phyloP scores from a whole-genome alignment of 139 green algal genomes.

The Helicosporidium sp. region DNA sequence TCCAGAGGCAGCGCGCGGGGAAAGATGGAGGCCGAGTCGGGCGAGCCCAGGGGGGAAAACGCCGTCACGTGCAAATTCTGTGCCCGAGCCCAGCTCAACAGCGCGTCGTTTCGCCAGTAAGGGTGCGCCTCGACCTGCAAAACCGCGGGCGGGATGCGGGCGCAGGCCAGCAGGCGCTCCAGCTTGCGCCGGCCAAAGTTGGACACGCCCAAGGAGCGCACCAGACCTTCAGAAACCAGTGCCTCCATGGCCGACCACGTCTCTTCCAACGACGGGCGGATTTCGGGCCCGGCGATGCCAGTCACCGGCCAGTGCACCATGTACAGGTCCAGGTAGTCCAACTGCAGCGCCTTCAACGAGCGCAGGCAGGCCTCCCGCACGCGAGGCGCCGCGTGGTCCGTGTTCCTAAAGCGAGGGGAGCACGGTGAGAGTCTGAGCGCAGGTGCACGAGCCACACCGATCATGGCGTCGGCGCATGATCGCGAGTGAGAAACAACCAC shows the following conservation, averaged over 20 bases:
- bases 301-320: conserved; percentile 42
- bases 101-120: conserved; percentile 59
- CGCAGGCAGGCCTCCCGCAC: conserved; percentile 17
- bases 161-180: conserved; percentile 26
- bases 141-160: conserved; percentile 35
- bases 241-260: conserved; percentile 29
- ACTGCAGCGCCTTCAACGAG: conserved; percentile 47
- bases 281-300: conserved; percentile 25
- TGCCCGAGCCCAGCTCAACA: conserved; percentile 25
- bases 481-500: too few species aligned
- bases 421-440: too few species aligned
- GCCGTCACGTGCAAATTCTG: conserved; percentile 68
- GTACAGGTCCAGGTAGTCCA: conserved; percentile 76
- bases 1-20: conserved; percentile 22
- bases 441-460: too few species aligned
- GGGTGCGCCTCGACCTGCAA: conserved; percentile 80
- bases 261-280: conserved; percentile 27
- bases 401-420: conserved; percentile 12
- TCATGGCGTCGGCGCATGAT: too few species aligned
- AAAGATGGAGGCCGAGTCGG: conserved; percentile 53
- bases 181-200: conserved; percentile 64
- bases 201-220: conserved; percentile 53
- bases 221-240: conserved; percentile 46
- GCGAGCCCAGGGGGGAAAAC: conserved; percentile 69
- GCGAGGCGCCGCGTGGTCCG: conserved; percentile 3